Evolutionary conservation across 2,329 filamentous ascomycete genomes (phyloP).

Genomic region (Trichoderma koningiopsis): DNA sequence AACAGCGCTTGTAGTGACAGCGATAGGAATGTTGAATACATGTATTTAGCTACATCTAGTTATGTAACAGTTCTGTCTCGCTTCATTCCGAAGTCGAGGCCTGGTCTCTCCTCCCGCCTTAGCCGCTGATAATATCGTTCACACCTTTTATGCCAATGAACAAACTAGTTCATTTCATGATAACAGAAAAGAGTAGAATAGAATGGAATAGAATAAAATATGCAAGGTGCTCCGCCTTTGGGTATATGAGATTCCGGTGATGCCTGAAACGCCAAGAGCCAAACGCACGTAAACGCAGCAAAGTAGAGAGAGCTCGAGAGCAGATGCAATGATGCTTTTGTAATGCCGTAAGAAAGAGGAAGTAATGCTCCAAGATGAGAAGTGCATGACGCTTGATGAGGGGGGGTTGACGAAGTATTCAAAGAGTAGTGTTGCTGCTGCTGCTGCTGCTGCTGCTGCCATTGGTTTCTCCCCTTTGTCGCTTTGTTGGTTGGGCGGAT

Average conservation of each 20-base stretch:
- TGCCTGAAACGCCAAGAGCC: slow-evolving; percentile 14
- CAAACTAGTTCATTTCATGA: neutral
- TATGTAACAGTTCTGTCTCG: neutral
- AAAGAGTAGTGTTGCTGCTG: neutral
- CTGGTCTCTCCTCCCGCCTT: neutral
- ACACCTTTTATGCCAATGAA: neutral
- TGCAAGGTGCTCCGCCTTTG: slow-evolving; percentile 4
- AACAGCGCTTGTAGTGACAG: neutral
- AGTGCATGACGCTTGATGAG: neutral
- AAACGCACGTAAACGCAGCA: neutral
- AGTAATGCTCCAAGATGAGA: neutral
- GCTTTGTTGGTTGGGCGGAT: slow-evolving; percentile 24
- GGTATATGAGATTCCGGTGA: slow-evolving; percentile 12
- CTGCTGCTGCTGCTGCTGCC: neutral
- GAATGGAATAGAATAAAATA: neutral
- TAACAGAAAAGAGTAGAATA: neutral
- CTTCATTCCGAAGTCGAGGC: neutral
- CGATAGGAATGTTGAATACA: neutral
- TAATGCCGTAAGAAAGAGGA: neutral
- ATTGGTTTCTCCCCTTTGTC: neutral
- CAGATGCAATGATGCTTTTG: neutral
- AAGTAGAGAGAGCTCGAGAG: neutral
- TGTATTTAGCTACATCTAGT: neutral
- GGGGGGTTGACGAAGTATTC: neutral
- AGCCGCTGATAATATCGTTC: neutral